Evolutionary conservation across 352 stramenopile genomes (phyloP).

Genomic region (Phytophthora melonis): DNA sequence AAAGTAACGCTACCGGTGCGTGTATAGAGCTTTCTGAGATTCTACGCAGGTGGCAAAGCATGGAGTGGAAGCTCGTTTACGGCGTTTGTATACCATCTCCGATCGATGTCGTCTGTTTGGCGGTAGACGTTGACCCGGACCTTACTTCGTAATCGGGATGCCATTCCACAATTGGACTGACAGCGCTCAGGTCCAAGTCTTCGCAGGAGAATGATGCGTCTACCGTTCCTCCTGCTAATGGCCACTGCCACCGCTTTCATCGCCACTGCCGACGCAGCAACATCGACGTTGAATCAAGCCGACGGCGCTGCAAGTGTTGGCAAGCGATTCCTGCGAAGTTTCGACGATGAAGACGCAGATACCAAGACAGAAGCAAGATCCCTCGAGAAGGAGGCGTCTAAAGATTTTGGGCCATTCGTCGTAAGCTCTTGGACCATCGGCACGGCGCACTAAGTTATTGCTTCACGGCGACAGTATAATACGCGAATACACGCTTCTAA

Average conservation of each 20-base stretch:
- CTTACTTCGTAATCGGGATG: not conserved
- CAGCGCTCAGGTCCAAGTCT: not conserved
- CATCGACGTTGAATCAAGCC: not conserved
- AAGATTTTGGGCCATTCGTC: not conserved
- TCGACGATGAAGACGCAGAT: not conserved
- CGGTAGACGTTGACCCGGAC: not conserved
- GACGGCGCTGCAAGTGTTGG: not conserved
- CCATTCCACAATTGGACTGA: not conserved
- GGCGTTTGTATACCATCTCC: not conserved
- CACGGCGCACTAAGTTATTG: not conserved
- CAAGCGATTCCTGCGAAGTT: not conserved
- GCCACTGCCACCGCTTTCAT: not conserved
- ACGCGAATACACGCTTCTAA: not conserved
- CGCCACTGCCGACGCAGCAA: not conserved
- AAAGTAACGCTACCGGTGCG: not conserved
- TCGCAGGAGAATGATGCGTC: not conserved
- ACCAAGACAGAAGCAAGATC: not conserved
- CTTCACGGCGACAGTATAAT: not conserved
- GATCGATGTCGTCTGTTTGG: not conserved
- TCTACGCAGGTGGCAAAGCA: not conserved
- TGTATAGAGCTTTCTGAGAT: not conserved
- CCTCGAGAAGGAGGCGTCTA: not conserved
- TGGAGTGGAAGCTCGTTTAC: not conserved
- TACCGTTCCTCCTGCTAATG: not conserved
- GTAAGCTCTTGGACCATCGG: not conserved